Evolutionary conservation across 2,329 filamentous ascomycete species (phyloP).

Genomic region (Albophoma yamanashiensis): DNA sequence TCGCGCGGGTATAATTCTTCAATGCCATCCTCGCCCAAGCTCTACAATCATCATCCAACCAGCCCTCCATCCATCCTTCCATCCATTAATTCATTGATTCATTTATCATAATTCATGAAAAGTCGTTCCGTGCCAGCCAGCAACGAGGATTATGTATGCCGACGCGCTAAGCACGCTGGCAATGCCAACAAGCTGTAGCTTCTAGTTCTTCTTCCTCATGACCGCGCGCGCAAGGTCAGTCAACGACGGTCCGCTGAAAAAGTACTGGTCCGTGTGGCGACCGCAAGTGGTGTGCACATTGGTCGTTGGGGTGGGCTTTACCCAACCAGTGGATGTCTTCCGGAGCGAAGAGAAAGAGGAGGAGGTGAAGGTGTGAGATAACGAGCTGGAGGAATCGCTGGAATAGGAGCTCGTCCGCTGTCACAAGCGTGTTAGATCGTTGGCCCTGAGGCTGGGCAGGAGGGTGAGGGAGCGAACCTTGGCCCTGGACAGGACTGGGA

Average conservation of each 20-base stretch:
- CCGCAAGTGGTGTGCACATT: conserved; percentile 46
- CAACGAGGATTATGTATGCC: conserved; percentile 9
- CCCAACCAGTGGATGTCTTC: conserved; percentile 19
- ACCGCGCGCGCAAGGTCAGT: conserved; percentile 31
- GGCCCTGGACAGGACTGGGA: conserved; percentile 1
- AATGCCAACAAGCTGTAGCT: background rate
- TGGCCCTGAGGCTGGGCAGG: background rate
- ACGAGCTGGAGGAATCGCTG: conserved; percentile 13
- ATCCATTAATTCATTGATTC: background rate
- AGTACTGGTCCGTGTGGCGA: conserved; percentile 41
- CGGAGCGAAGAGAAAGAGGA: conserved; percentile 14
- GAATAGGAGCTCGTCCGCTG: conserved; percentile 19
- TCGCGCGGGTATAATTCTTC: background rate
- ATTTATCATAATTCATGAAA: conserved; percentile 3
- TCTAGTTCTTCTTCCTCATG: conserved; percentile 19
- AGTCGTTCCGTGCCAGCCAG: conserved; percentile 16
- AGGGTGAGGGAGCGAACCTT: conserved; percentile 11
- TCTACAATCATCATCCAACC: background rate
- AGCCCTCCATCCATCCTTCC: background rate
- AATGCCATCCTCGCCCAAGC: too few species aligned
- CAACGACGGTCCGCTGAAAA: conserved; percentile 38
- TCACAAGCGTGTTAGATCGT: conserved; percentile 8
- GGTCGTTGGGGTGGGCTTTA: conserved; percentile 28
- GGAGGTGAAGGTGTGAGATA: conserved; percentile 6
- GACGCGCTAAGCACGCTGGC: conserved; percentile 1